Conservation (phyloP, 345 rosid species). For the Punica granatum region DNA sequence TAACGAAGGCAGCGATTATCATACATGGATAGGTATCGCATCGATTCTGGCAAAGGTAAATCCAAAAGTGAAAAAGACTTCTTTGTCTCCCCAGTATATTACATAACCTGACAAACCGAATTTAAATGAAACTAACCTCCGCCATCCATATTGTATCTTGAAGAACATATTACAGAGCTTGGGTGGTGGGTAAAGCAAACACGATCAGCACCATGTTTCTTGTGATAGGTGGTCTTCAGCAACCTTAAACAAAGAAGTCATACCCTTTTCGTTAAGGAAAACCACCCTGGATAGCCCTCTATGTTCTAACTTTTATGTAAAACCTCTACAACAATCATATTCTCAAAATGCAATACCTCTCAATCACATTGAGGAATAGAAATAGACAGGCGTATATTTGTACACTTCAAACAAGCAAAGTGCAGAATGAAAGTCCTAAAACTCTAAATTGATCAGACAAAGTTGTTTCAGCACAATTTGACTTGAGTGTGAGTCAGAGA, state of each 20-base stretch:
- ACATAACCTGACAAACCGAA: not conserved
- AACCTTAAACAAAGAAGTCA: conserved; percentile 33
- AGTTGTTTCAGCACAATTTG: not conserved
- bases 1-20: conserved; percentile 96
- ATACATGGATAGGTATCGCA: conserved; percentile 90
- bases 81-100: not conserved
- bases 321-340: not conserved
- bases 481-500: not conserved
- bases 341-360: not conserved
- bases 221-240: conserved; percentile 91
- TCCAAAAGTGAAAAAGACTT: not conserved
- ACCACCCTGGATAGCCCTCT: not conserved
- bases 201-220: conserved; percentile 88
- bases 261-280: conserved; percentile 8
- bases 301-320: not conserved
- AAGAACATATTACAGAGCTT: conserved; percentile 90
- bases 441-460: not conserved
- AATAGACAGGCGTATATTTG: not conserved
- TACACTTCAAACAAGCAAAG: not conserved
- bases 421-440: no score
- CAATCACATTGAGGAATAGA: not conserved
- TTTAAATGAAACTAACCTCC: conserved; percentile 48
- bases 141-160: conserved; percentile 59
- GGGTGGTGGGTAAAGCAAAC: conserved; percentile 96
- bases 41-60: conserved; percentile 48